A percentile compares a stretch with the other conserved stretches of the same genome.
phyloP scores from a whole-genome alignment of 805 yeast genomes.

The Starmerella floricola region DNA sequence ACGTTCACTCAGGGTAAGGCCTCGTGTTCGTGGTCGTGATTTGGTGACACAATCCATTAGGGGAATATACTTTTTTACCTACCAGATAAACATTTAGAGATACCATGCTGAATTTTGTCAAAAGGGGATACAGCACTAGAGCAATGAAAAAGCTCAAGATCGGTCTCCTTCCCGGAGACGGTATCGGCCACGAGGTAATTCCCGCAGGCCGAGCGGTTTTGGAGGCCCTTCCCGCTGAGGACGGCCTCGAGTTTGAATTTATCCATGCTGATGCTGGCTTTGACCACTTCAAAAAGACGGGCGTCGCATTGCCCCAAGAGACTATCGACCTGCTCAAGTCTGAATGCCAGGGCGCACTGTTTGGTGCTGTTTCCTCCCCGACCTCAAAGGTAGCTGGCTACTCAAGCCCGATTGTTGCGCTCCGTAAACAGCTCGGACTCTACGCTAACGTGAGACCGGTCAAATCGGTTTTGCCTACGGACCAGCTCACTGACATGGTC shows the following conservation, averaged over 20 bases:
- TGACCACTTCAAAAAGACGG: slow-evolving; percentile 87
- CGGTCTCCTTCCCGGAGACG: slow-evolving; percentile 93
- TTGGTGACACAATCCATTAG: background rate
- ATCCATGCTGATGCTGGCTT: slow-evolving; percentile 87
- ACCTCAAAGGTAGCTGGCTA: slow-evolving; percentile 88
- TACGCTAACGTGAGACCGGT: slow-evolving; percentile 98
- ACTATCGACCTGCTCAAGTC: slow-evolving; percentile 66
- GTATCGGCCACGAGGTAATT: slow-evolving; percentile 93
- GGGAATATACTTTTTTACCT: too few relatives aligned
- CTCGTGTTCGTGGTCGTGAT: background rate
- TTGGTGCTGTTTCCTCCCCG: slow-evolving; percentile 94
- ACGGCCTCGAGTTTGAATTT: slow-evolving; percentile 71
- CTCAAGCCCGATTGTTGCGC: slow-evolving; percentile 97
- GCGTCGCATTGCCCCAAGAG: slow-evolving; percentile 87
- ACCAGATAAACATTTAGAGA: too few relatives aligned
- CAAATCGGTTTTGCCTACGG: slow-evolving; percentile 75
- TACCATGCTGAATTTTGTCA: slow-evolving; percentile 7
- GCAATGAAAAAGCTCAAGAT: slow-evolving; percentile 21
- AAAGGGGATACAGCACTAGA: slow-evolving; percentile 10
- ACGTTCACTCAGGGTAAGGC: background rate
- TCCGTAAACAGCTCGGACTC: slow-evolving; percentile 85
- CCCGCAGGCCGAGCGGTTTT: slow-evolving; percentile 89
- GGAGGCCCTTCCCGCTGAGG: slow-evolving; percentile 56
- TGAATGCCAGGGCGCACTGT: slow-evolving; percentile 92
- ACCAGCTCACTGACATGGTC: slow-evolving; percentile 90